These are phyloP conservation scores for Rhizomucor pusillus DNA, from an alignment of 371 early-diverging fungal species.

Conservation along the genomic window DNA sequence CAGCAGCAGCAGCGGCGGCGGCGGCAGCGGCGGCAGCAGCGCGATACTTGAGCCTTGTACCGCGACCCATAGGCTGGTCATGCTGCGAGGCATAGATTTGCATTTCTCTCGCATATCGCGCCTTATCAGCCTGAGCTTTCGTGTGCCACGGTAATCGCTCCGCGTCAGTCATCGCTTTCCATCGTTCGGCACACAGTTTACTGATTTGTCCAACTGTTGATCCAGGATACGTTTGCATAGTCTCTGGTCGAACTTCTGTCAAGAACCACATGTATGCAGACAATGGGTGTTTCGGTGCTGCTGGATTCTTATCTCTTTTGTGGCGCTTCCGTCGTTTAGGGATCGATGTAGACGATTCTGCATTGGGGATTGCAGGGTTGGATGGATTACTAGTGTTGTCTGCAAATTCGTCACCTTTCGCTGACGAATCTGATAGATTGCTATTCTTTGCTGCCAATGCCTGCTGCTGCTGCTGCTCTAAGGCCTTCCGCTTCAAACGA, in stretches of 20 bases:
- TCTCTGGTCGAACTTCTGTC: slow-evolving; percentile 61
- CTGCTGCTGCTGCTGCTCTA: slow-evolving; percentile 8
- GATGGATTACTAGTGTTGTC: not conserved
- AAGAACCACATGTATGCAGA: slow-evolving; percentile 76
- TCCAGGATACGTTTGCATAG: slow-evolving; percentile 62
- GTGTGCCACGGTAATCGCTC: slow-evolving; percentile 61
- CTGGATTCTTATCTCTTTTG: slow-evolving; percentile 53
- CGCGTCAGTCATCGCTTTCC: slow-evolving; percentile 62
- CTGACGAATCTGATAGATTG: not conserved
- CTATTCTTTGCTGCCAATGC: not conserved
- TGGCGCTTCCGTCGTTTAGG: slow-evolving; percentile 24
- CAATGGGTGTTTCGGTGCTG: slow-evolving; percentile 77
- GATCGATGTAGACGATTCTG: not conserved
- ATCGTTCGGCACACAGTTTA: slow-evolving; percentile 65
- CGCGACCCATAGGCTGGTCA: slow-evolving; percentile 42
- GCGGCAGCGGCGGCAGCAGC: slow-evolving; percentile 18
- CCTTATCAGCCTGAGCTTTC: slow-evolving; percentile 69
- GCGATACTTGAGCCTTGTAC: slow-evolving; percentile 48
- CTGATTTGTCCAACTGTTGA: slow-evolving; percentile 72
- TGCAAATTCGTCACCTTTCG: not conserved
- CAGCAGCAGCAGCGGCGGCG: slow-evolving; percentile 11
- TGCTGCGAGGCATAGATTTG: slow-evolving; percentile 55
- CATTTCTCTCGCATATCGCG: slow-evolving; percentile 74
- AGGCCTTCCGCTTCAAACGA: slow-evolving; percentile 16
- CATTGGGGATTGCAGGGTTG: not conserved